These are phyloP conservation scores for Xylaria curta DNA, from an alignment of 495 filamentous ascomycete genomes.

Conservation along the genomic window DNA sequence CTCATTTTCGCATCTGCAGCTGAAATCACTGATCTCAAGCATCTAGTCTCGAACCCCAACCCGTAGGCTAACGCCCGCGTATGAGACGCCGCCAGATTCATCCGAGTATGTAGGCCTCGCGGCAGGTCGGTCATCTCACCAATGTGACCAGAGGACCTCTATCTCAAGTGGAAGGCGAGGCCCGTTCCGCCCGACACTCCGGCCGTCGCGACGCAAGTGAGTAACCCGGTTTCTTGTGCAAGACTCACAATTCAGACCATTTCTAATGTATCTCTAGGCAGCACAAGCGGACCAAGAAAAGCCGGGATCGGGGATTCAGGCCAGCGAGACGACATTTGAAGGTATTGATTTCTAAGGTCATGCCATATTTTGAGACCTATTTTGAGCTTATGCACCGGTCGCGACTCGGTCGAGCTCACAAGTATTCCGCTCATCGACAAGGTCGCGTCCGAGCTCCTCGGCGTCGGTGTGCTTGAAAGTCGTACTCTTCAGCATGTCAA, in stretches of 20 bases:
- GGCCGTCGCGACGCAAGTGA: neutral
- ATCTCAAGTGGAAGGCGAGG: conserved; percentile 38
- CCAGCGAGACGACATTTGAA: too few species aligned
- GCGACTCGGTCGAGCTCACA: too few species aligned
- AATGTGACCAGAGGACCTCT: conserved; percentile 48
- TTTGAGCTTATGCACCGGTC: too few species aligned
- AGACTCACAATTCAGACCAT: neutral
- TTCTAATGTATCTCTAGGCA: neutral
- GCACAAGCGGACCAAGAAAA: too few species aligned
- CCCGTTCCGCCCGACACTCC: neutral
- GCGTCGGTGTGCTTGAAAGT: conserved; percentile 26
- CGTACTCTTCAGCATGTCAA: conserved; percentile 31
- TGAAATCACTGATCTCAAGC: conserved; percentile 48
- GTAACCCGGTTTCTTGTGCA: neutral
- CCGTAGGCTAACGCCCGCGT: too few species aligned
- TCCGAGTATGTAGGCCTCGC: too few species aligned
- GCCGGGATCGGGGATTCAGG: neutral
- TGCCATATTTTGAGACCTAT: too few species aligned
- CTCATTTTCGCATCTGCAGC: conserved; percentile 28
- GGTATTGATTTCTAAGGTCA: too few species aligned
- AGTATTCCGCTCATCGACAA: too few species aligned
- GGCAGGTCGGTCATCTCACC: conserved; percentile 37
- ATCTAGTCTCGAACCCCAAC: too few species aligned
- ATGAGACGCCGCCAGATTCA: too few species aligned
- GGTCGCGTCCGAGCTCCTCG: too few species aligned